Conservation (phyloP, 768 basidiomycete genomes). For the Russula compacta region DNA sequence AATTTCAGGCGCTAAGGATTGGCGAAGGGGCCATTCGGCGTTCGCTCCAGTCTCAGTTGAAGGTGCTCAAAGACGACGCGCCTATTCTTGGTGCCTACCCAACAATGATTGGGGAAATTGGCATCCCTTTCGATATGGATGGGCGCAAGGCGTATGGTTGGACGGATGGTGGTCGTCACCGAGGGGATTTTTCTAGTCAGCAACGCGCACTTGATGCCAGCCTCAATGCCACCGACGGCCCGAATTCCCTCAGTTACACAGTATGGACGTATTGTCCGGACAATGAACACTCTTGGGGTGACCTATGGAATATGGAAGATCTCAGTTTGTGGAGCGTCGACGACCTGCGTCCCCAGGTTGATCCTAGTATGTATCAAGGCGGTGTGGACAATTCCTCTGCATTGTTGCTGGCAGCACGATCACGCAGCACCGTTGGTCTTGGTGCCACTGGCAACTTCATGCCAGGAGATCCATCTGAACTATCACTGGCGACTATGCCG, state of each 20-base stretch:
- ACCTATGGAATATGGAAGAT: conserved; percentile 97
- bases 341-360: conserved; percentile 38
- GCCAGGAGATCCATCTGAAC: conserved; percentile 26
- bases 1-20: conserved; percentile 64
- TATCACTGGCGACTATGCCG: conserved; percentile 31
- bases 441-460: neutral
- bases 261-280: conserved; percentile 87
- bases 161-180: conserved; percentile 52
- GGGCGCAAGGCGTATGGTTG: conserved; percentile 75
- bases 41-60: conserved; percentile 75
- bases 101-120: conserved; percentile 92
- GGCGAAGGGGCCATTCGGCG: conserved; percentile 79
- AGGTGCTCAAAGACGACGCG: conserved; percentile 66
- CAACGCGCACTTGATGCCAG: conserved; percentile 84
- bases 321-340: conserved; percentile 79
- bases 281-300: conserved; percentile 81
- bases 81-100: conserved; percentile 63
- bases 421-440: conserved; percentile 1
- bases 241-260: conserved; percentile 68
- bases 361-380: conserved; percentile 24
- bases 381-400: conserved; percentile 33
- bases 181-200: conserved; percentile 70
- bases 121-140: conserved; percentile 94
- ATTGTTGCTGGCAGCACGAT: conserved; percentile 27
- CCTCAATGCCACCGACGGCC: conserved; percentile 67